Conservation (phyloP, 331 rosid species). For the Cydonia oblonga region DNA sequence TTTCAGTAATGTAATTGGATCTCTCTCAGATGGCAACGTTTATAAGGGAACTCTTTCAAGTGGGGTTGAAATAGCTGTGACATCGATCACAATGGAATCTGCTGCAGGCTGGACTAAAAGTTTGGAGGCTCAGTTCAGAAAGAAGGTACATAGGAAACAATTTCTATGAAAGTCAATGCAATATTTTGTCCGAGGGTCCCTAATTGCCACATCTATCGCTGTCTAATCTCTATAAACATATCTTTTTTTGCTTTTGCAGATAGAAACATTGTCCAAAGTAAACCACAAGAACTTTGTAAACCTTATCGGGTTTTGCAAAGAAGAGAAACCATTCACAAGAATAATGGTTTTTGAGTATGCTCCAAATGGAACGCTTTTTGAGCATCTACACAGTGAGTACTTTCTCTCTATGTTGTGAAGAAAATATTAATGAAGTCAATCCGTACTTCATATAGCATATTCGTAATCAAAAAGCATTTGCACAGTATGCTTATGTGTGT, state of each 20-base stretch:
- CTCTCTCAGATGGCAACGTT: conserved; percentile 42
- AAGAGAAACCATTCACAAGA: conserved; percentile 81
- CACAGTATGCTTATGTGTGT: too few relatives aligned
- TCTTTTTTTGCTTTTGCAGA: conserved; percentile 28
- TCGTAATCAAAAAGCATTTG: background rate
- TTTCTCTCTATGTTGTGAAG: background rate
- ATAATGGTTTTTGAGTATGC: conserved; percentile 96
- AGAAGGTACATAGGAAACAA: conserved; percentile 43
- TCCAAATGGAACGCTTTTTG: conserved; percentile 90
- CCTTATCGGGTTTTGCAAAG: conserved; percentile 88
- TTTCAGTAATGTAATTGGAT: conserved; percentile 84
- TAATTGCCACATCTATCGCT: background rate
- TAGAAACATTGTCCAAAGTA: conserved; percentile 61
- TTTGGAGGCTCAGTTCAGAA: conserved; percentile 57
- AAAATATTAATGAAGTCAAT: background rate
- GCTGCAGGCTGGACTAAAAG: conserved; percentile 53
- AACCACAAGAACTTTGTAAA: conserved; percentile 92
- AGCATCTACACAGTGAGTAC: conserved; percentile 81
- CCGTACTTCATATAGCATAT: background rate
- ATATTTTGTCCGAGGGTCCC: background rate
- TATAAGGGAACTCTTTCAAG: conserved; percentile 93
- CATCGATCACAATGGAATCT: conserved; percentile 39
- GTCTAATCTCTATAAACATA: background rate
- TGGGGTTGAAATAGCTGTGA: conserved; percentile 94
- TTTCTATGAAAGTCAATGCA: background rate